phyloP scores from a whole-genome alignment of 345 rosid genomes.

The Linum tenue region DNA sequence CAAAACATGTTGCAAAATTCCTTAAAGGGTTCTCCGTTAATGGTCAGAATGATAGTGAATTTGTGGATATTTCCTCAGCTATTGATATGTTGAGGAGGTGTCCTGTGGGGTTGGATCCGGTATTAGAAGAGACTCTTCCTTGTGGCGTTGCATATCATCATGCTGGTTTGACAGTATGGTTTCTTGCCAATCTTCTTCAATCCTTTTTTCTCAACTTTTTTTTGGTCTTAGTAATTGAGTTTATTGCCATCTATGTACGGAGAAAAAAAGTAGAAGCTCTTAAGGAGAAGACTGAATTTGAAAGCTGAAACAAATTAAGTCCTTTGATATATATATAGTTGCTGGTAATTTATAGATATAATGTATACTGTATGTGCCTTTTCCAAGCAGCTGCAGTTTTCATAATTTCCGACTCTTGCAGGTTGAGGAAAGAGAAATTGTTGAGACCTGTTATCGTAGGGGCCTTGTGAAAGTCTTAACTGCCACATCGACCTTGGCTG shows the following conservation, averaged over 20 bases:
- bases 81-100: conserved; percentile 67
- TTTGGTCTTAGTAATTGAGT: neutral
- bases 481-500: conserved; percentile 97
- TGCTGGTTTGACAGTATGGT: conserved; percentile 92
- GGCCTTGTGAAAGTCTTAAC: conserved; percentile 88
- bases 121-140: conserved; percentile 82
- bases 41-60: conserved; percentile 42
- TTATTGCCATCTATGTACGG: neutral
- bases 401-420: conserved; percentile 23
- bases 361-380: conserved; percentile 1
- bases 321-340: neutral
- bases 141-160: conserved; percentile 97
- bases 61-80: conserved; percentile 55
- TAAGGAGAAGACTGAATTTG: neutral
- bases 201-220: neutral
- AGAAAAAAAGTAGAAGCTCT: neutral
- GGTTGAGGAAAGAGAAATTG: conserved; percentile 97
- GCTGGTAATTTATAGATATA: neutral
- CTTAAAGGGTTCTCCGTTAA: conserved; percentile 47
- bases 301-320: neutral
- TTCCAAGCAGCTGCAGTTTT: neutral
- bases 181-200: conserved; percentile 19
- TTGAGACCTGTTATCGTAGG: conserved; percentile 82
- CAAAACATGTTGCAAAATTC: conserved; percentile 72
- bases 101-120: conserved; percentile 88